phyloP scores from a whole-genome alignment of 192 early-diverging fungal genomes.

The Backusella morwellensis region DNA sequence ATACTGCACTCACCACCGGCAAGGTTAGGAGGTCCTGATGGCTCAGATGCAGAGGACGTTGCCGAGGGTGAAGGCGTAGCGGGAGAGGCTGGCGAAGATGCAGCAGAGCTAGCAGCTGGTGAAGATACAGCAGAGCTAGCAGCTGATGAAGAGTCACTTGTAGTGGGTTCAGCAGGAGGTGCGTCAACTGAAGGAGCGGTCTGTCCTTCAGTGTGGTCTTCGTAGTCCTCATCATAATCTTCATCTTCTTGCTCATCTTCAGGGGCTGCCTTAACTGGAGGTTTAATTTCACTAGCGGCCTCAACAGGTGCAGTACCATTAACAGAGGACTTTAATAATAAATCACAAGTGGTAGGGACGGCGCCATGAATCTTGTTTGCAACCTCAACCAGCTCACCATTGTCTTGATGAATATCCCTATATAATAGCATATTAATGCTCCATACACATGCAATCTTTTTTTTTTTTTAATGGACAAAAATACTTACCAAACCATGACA shows the following conservation, averaged over 20 bases:
- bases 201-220: neutral
- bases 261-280: neutral
- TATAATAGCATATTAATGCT: neutral
- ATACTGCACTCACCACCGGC: neutral
- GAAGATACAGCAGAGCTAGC: neutral
- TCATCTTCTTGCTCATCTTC: neutral
- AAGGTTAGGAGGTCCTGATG: neutral
- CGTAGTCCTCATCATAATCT: neutral
- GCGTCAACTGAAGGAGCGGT: neutral
- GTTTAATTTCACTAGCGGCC: neutral
- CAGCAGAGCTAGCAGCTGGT: neutral
- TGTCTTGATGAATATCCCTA: slow-evolving; percentile 40
- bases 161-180: neutral
- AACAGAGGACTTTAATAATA: neutral
- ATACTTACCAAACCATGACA: slow-evolving; percentile 57
- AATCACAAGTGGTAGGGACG: neutral
- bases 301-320: neutral
- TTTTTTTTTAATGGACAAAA: neutral
- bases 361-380: slow-evolving; percentile 20
- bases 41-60: neutral
- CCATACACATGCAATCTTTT: too few species aligned
- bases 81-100: neutral
- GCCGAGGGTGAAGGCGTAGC: neutral
- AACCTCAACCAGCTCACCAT: slow-evolving; percentile 26
- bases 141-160: neutral